phyloP scores from a whole-genome alignment of 768 basidiomycete species.

The Pleurotus giganteus region DNA sequence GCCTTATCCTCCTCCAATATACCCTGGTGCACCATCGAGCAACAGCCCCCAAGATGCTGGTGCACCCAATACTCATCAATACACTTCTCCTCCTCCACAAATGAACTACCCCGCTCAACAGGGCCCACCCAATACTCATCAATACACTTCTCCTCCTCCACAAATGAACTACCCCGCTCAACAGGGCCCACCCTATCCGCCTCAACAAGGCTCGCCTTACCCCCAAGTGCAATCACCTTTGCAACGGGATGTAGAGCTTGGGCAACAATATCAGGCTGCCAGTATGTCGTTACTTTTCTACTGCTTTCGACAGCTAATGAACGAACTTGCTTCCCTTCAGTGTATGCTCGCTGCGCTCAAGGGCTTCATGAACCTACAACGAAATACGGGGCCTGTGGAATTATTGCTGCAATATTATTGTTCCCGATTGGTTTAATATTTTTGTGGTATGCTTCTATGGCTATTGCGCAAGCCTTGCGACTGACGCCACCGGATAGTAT shows the following conservation, averaged over 20 bases:
- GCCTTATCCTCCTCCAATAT: slow-evolving; percentile 1
- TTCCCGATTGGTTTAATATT: slow-evolving; percentile 28
- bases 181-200: background rate
- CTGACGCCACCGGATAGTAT: background rate
- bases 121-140: background rate
- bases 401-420: slow-evolving; percentile 25
- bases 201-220: background rate
- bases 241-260: slow-evolving; percentile 11
- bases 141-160: background rate
- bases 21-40: background rate
- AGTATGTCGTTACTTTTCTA: slow-evolving; percentile 15
- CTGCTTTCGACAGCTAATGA: background rate
- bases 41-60: background rate
- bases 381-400: slow-evolving; percentile 26
- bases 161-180: background rate
- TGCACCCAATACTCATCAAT: background rate
- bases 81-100: background rate
- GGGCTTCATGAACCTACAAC: slow-evolving; percentile 22
- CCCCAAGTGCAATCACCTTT: background rate
- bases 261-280: slow-evolving; percentile 23
- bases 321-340: slow-evolving; percentile 16
- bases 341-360: slow-evolving; percentile 23
- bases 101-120: background rate
- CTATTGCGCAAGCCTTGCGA: background rate
- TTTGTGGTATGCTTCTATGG: slow-evolving; percentile 22